Evolutionary conservation across 352 stramenopile genomes (phyloP).

Genomic region (Pythium dissotocum): DNA sequence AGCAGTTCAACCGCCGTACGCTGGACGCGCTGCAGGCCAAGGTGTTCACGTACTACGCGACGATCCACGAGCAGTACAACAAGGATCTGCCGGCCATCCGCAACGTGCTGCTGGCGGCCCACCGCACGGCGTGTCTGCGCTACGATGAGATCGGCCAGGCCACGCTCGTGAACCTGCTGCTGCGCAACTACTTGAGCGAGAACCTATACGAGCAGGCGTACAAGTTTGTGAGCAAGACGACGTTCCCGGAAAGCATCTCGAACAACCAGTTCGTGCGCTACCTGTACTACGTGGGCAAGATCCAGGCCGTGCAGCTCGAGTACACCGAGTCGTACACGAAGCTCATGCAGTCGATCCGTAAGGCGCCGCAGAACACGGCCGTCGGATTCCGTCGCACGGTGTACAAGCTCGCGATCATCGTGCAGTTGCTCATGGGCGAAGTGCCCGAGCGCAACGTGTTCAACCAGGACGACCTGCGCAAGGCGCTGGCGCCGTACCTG

Average conservation of each 20-base stretch:
- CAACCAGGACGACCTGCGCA: constrained; percentile 87
- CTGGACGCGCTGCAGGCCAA: constrained; percentile 81
- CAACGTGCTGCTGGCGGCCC: constrained; percentile 68
- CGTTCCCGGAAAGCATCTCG: constrained; percentile 89
- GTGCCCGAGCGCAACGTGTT: constrained; percentile 96
- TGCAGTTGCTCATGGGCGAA: constrained; percentile 98
- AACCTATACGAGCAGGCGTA: constrained; percentile 93
- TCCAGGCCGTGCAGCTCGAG: constrained; percentile 96
- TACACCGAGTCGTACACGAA: constrained; percentile 97
- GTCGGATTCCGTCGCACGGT: constrained; percentile 95
- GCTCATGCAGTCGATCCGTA: constrained; percentile 96
- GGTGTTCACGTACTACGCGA: constrained; percentile 76
- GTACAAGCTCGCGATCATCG: constrained; percentile 96
- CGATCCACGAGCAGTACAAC: constrained; percentile 68
- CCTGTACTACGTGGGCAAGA: constrained; percentile 96
- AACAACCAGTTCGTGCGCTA: constrained; percentile 99
- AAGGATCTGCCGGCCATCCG: constrained; percentile 62
- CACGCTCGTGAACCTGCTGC: constrained; percentile 89
- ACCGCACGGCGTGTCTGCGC: constrained; percentile 87
- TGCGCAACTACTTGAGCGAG: constrained; percentile 89
- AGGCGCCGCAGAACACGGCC: constrained; percentile 95
- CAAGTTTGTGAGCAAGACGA: constrained; percentile 91
- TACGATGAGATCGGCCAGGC: constrained; percentile 92
- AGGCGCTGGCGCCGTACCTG: constrained; percentile 93
- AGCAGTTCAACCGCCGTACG: constrained; percentile 81